phyloP scores from a whole-genome alignment of 371 early-diverging fungal species.

The Apophysomyces sp. region DNA sequence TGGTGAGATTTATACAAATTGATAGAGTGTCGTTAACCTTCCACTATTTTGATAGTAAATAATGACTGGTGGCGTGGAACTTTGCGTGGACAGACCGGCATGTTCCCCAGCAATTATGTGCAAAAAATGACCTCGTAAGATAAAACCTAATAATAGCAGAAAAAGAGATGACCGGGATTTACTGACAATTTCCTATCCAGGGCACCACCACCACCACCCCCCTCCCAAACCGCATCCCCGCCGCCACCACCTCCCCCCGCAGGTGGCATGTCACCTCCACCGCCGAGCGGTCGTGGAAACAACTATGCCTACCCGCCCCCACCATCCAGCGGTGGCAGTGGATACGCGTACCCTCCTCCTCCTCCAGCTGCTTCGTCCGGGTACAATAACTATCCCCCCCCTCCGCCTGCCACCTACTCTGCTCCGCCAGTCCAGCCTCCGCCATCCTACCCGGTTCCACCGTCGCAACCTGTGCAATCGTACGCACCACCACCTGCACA shows the following conservation, averaged over 20 bases:
- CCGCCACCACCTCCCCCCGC: constrained; percentile 9
- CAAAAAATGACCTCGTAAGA: constrained; percentile 16
- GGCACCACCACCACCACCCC: constrained; percentile 13
- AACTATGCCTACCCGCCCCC: constrained; percentile 12
- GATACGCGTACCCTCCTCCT: constrained; percentile 2
- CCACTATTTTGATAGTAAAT: constrained; percentile 26
- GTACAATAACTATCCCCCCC: constrained; percentile 6
- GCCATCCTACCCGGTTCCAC: constrained; percentile 4
- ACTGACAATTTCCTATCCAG: not conserved
- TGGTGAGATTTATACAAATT: constrained; percentile 14
- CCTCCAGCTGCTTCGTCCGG: constrained; percentile 5
- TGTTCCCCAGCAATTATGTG: constrained; percentile 36
- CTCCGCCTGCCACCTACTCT: constrained; percentile 9
- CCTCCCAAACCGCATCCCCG: constrained; percentile 4
- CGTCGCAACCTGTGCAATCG: not conserved
- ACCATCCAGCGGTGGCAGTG: not conserved
- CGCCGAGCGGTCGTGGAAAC: constrained; percentile 5
- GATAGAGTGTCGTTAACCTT: too few relatives aligned
- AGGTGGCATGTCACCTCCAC: constrained; percentile 2
- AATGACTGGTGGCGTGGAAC: constrained; percentile 40
- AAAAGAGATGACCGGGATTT: constrained; percentile 6
- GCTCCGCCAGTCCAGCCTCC: not conserved
- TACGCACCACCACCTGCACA: constrained; percentile 4
- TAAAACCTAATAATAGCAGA: too few relatives aligned
- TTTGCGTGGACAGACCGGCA: constrained; percentile 22